Percentiles rank a stretch among this genome's conserved stretches.
These are phyloP conservation scores for Ceriops decandra DNA, from an alignment of 345 rosid genomes.

Conservation along the genomic window DNA sequence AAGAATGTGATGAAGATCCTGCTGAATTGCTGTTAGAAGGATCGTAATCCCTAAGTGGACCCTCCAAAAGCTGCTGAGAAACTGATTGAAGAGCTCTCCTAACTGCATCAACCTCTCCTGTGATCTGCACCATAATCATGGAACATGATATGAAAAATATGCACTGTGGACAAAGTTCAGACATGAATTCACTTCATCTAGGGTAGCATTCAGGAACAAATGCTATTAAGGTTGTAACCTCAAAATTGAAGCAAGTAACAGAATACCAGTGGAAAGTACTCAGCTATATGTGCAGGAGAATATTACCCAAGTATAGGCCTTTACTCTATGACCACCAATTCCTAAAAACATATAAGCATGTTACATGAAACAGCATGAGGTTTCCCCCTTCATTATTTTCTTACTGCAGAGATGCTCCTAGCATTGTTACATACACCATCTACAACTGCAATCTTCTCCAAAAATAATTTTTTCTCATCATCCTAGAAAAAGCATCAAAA, in stretches of 20 bases:
- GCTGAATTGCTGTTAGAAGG: slow-evolving; percentile 29
- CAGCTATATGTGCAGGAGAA: neutral
- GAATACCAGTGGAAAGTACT: too few species aligned
- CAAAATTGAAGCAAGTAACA: too few species aligned
- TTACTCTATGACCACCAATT: neutral
- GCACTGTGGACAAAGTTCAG: neutral
- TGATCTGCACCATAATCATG: slow-evolving; percentile 39
- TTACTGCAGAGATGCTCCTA: neutral
- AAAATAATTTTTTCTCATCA: too few species aligned
- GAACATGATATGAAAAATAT: neutral
- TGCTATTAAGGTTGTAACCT: too few species aligned
- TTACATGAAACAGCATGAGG: neutral
- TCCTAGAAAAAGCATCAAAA: too few species aligned
- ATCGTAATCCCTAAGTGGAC: slow-evolving; percentile 42
- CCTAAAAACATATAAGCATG: neutral
- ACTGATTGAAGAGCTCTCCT: slow-evolving; percentile 55
- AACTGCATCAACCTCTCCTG: slow-evolving; percentile 58
- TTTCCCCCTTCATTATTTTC: neutral
- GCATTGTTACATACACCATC: too few species aligned
- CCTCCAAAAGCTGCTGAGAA: slow-evolving; percentile 56
- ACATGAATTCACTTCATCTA: neutral
- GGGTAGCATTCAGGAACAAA: neutral
- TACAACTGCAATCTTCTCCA: too few species aligned
- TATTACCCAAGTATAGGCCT: neutral
- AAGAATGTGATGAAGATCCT: slow-evolving; percentile 39